Evolutionary conservation across 2,329 filamentous ascomycete genomes (phyloP).

Genomic region (Botrytis fragariae): DNA sequence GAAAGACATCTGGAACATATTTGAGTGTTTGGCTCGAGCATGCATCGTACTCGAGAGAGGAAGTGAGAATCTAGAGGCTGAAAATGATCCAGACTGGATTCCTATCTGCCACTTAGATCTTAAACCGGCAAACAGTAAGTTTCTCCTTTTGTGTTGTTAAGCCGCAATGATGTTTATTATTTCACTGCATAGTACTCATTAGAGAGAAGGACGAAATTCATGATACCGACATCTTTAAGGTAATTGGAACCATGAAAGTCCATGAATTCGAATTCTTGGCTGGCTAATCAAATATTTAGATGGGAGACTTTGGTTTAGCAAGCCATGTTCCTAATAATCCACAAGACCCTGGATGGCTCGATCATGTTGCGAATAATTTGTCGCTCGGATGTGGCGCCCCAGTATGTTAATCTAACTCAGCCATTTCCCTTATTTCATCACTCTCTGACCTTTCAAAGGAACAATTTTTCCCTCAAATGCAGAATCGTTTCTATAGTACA

Average conservation of each 20-base stretch:
- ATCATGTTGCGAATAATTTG: neutral
- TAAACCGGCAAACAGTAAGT: conserved; percentile 3
- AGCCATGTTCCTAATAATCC: neutral
- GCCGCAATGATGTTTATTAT: neutral
- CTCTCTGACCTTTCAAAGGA: neutral
- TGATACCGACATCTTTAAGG: neutral
- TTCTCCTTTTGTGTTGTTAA: accelerated
- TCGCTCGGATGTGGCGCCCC: neutral
- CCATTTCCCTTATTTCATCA: neutral
- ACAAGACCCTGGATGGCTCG: neutral
- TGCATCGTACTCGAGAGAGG: neutral
- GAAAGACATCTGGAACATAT: neutral
- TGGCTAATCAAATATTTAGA: neutral
- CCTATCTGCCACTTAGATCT: conserved; percentile 4
- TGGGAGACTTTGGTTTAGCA: neutral
- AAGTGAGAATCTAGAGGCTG: neutral
- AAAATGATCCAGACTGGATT: neutral
- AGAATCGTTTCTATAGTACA: conserved; percentile 5
- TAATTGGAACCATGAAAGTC: neutral
- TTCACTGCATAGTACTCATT: neutral
- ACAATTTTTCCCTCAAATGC: neutral
- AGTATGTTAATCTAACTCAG: neutral
- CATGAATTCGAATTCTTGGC: neutral
- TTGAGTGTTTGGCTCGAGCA: conserved; percentile 6
- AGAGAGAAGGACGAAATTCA: neutral